Evolutionary conservation across 257 asterid species (phyloP), one percentile per base, ranked within the genome.

Genomic region (Forsythia suspensa): DNA sequence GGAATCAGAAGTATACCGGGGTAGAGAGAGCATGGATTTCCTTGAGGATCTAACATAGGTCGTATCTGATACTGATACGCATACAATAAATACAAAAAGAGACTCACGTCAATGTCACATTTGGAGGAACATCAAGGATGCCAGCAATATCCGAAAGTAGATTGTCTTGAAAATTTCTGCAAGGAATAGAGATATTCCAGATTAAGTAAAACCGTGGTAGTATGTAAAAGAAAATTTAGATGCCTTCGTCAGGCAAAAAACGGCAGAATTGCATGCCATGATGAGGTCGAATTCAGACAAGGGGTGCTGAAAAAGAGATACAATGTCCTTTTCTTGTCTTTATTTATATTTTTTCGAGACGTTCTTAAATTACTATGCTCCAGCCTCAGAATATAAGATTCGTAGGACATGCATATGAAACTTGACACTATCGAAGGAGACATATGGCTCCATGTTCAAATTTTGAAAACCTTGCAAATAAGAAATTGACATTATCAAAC

Each of bases 71-170:
- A 18, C 8, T 55, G 63, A 55, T 57, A 43, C 8, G 8, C 9
- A 43, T 43, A 43, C 10, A 18, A 57, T 57, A 55, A 18, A n/a
- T n/a, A 57, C 29, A 57, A 12, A 83, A 1, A 16, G 42, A 72
- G 52, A 69, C 87, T 82, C 79, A 82, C 93, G 37, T 80, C 6
- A 89, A 76, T 57, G 90, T 88, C 3, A 85, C 91, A 41, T 84
- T 85, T 75, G 81, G 77, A 77, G 93, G 93, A 15, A 85, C 44
- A 43, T 71, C 21, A 42, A 87, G 88, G 76, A 80, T 72, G 69
- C 91, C 91, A 0, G 88, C 80, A 36, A 89, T 77, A 80, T 89
- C 91, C 6, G 91, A 89, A 38, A 89, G 88, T n/a, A 76, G 37
- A 79, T 89, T 89, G 7, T 57, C 48, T 72, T 74, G 87, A 20